A percentile compares a stretch with the other conserved stretches of the same genome.
phyloP scores from a whole-genome alignment of 176 grass and related monocot species.

The Poa pratensis region DNA sequence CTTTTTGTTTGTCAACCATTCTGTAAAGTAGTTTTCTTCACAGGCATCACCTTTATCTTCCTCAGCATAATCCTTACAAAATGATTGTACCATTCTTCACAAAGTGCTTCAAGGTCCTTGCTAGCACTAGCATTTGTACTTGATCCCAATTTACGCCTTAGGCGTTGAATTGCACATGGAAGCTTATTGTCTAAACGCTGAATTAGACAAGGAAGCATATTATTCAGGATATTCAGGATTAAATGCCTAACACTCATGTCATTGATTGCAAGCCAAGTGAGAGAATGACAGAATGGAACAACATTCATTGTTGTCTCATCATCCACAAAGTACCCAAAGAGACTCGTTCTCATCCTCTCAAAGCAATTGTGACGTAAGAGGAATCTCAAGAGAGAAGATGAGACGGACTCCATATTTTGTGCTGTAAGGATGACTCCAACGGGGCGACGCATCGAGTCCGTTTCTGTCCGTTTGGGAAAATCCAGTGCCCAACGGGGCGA shows the following conservation, averaged over 20 bases:
- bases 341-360: slow-evolving; percentile 47
- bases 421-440: no score
- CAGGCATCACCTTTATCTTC: not conserved
- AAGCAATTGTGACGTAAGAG: slow-evolving; percentile 50
- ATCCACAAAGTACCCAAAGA: slow-evolving; percentile 62
- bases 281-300: slow-evolving; percentile 56
- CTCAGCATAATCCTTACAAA: not conserved
- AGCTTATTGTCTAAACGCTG: slow-evolving; percentile 8
- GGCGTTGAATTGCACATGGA: slow-evolving; percentile 47
- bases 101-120: slow-evolving; percentile 57
- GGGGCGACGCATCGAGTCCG: no score
- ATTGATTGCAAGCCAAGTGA: slow-evolving; percentile 53
- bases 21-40: not conserved
- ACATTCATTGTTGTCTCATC: slow-evolving; percentile 54
- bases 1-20: slow-evolving; percentile 27
- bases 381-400: slow-evolving; percentile 42
- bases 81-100: slow-evolving; percentile 63
- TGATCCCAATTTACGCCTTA: slow-evolving; percentile 50
- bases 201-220: slow-evolving; percentile 59
- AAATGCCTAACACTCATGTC: slow-evolving; percentile 54
- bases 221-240: slow-evolving; percentile 60
- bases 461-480: no score
- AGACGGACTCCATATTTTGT: slow-evolving; percentile 44
- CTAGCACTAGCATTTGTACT: slow-evolving; percentile 17
- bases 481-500: no score